A percentile compares a stretch with the other conserved stretches of the same genome.
Conservation (phyloP, 768 basidiomycete species). For the Boletus patriciae region DNA sequence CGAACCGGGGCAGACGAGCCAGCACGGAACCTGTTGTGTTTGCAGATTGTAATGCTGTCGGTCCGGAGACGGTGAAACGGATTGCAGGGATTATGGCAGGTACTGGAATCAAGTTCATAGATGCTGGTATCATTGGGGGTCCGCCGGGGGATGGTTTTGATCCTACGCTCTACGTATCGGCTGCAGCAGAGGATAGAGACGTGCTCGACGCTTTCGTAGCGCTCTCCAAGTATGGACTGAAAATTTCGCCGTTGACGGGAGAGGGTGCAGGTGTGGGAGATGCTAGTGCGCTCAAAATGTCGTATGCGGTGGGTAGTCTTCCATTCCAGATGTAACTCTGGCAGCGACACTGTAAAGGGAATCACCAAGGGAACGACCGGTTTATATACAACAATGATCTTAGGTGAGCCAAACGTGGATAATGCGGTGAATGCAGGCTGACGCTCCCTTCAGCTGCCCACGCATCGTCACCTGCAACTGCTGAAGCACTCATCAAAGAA, state of each 20-base stretch:
- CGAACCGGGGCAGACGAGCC: background rate
- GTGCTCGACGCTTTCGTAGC: conserved; percentile 41
- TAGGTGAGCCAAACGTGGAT: conserved; percentile 38
- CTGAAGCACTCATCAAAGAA: conserved; percentile 54
- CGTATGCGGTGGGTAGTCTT: conserved; percentile 51
- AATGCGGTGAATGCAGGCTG: background rate
- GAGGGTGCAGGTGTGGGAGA: conserved; percentile 52
- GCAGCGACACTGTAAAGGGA: conserved; percentile 42
- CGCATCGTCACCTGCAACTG: conserved; percentile 58
- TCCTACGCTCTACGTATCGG: conserved; percentile 58
- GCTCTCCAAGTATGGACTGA: conserved; percentile 46
- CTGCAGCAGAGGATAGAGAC: conserved; percentile 31
- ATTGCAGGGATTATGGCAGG: conserved; percentile 48
- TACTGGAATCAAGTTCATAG: conserved; percentile 46
- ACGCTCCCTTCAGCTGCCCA: conserved; percentile 44
- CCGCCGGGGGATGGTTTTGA: conserved; percentile 50
- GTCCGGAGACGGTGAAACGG: conserved; percentile 46
- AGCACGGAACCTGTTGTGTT: conserved; percentile 35
- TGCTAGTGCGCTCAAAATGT: conserved; percentile 65
- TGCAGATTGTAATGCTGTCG: conserved; percentile 61
- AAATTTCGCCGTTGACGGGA: conserved; percentile 45
- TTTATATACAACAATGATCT: conserved; percentile 54
- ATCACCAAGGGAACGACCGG: conserved; percentile 57
- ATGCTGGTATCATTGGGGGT: conserved; percentile 57
- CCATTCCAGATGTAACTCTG: background rate